Conservation (phyloP, 495 filamentous ascomycete genomes). For the Xylaria bambusicola region DNA sequence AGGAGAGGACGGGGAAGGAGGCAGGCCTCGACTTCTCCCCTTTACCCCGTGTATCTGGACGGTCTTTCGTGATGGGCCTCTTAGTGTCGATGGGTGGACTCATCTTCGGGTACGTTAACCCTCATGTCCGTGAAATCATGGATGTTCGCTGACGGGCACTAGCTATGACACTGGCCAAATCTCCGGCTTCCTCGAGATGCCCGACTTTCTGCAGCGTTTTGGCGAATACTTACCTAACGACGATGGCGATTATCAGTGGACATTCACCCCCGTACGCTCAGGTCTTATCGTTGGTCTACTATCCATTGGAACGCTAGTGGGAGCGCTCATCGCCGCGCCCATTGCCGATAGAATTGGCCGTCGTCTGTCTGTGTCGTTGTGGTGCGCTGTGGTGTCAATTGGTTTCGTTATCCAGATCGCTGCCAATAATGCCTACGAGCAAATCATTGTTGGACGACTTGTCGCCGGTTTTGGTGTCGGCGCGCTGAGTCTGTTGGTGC, state of each 20-base stretch:
- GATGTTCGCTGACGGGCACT: slow-evolving; percentile 1
- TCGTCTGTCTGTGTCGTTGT: slow-evolving; percentile 34
- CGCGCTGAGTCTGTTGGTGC: slow-evolving; percentile 62
- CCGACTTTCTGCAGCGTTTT: slow-evolving; percentile 50
- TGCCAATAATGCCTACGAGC: slow-evolving; percentile 47
- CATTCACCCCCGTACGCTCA: slow-evolving; percentile 30
- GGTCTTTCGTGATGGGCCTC: slow-evolving; percentile 52
- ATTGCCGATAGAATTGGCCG: slow-evolving; percentile 40
- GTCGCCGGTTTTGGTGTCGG: slow-evolving; percentile 68
- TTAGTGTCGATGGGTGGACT: slow-evolving; percentile 70
- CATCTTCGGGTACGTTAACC: slow-evolving; percentile 63
- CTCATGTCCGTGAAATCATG: background rate
- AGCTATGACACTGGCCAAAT: slow-evolving; percentile 69
- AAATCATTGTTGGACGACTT: slow-evolving; percentile 53
- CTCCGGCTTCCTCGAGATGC: slow-evolving; percentile 64
- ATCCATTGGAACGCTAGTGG: slow-evolving; percentile 39
- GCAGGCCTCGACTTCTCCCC: slow-evolving; percentile 23
- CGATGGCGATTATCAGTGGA: slow-evolving; percentile 21
- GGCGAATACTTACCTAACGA: slow-evolving; percentile 34
- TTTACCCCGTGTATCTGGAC: slow-evolving; percentile 41
- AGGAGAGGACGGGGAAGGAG: background rate
- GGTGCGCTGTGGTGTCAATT: slow-evolving; percentile 31
- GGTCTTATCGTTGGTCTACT: slow-evolving; percentile 51
- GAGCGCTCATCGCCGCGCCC: slow-evolving; percentile 35
- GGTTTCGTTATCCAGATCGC: slow-evolving; percentile 61